phyloP scores from a whole-genome alignment of 495 filamentous ascomycete species.

The Lasiosphaeria ovina region DNA sequence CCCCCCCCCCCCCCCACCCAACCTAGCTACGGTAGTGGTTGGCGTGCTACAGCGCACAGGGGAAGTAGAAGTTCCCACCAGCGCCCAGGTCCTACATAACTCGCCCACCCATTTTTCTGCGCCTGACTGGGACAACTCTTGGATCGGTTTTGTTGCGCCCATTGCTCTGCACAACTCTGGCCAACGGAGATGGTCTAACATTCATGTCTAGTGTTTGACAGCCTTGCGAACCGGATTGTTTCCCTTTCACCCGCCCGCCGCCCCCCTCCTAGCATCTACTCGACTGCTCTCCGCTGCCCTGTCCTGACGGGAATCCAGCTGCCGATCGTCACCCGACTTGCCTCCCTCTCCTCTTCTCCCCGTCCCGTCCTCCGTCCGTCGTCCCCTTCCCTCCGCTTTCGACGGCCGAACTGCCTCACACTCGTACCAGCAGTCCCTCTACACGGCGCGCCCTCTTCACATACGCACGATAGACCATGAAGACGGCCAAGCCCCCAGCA shows the following conservation, averaged over 20 bases:
- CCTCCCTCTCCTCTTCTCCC: slow-evolving; percentile 1
- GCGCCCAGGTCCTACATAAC: not conserved
- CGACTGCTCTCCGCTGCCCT: not conserved
- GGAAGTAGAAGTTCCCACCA: not conserved
- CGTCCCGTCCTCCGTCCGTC: not conserved
- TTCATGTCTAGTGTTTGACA: not conserved
- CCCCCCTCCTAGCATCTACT: not conserved
- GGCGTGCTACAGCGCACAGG: slow-evolving; percentile 2
- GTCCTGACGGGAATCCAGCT: not conserved
- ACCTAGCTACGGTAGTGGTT: not conserved
- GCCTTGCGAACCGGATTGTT: slow-evolving; percentile 1
- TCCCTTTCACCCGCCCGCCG: not conserved
- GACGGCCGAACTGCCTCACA: not conserved
- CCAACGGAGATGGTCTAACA: slow-evolving; percentile 17
- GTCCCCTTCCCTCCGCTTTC: slow-evolving; percentile 2
- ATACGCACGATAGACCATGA: slow-evolving; percentile 38
- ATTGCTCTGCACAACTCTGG: not conserved
- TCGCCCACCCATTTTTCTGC: slow-evolving; percentile 23
- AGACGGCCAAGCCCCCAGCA: slow-evolving; percentile 47
- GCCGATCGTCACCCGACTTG: not conserved
- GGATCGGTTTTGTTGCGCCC: slow-evolving; percentile 14
- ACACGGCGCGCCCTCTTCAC: not conserved
- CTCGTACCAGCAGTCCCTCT: not conserved
- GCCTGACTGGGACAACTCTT: slow-evolving; percentile 4
- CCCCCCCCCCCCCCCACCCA: too few species aligned